Base-by-base conservation (phyloP, 2,329 filamentous ascomycete genomes). In the Hypocrella siamensis region DNA sequence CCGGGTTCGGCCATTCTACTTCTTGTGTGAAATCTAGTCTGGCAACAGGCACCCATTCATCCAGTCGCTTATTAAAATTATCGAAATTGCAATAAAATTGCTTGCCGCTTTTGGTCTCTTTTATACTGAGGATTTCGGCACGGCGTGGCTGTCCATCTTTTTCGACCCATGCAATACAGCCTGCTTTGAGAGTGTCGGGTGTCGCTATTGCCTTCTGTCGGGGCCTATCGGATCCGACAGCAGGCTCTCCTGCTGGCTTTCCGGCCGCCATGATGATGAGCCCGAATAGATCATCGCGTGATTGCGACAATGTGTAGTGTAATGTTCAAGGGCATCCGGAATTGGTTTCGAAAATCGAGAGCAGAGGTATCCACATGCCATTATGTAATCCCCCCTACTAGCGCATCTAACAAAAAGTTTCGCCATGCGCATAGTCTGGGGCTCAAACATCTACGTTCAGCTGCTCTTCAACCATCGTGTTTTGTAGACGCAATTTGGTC, bases 1-100 rank as follows among this genome's bases (percentile, higher is more conserved):
- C 86, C 8, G 85, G 83, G 38, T 76, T 79, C 15, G 90, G 90
- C 86, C 90, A 98, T 58, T 98, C 90, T 33, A 98, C 90, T 46
- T 94, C 86, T 42, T 84, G 77, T 2, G 70, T 65, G 35, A 98
- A 77, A 52, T 96, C 84, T 42, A 98, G 83, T 22, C 90, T 73
- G 22, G 72, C 66, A 19, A 79, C 70, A 2, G 80, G 67, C 8
- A 98, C 77, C 90, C 90, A 98, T 63, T 98, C 90, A 60, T 70
- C 63, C 10, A 72, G 56, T 41, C 65, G 67, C 56, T 96, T 96
- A 60, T 96, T 96, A 70, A 94, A 96, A 48, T 93, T 92, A 49
- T 93, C 84, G 53, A 94, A 96, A 54, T 96, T 93, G 47, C 93
- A 92, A 56, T 94, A 94, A 50, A 88, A 94, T 34, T 82, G 80